Evolutionary conservation across 805 yeast genomes (phyloP), one percentile per base, ranked within the genome.

Genomic region (Suhomyces kilbournensis): DNA sequence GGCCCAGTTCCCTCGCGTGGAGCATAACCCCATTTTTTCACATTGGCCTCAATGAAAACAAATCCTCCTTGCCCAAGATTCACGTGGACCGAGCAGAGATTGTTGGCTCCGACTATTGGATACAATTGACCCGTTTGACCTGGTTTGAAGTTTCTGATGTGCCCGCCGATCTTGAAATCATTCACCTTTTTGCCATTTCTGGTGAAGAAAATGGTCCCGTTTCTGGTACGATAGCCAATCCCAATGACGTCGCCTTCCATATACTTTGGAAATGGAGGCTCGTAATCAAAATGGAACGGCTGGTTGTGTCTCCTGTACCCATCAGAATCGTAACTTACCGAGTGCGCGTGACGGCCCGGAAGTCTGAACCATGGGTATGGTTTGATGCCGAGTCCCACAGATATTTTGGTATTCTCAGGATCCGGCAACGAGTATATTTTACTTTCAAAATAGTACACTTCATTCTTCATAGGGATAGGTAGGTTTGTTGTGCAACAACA

Each of bases 11-110:
- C 99, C 58, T 86, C 88, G 39, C 86, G 77, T 2, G 94, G 93
- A n/a, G 96, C 97, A 61, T 87, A 86, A 5, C 97, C 96, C 97
- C 97, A 91, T 66, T 88, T 90, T 66, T 91, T 91, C 38, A 92
- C 96, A 64, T 91, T 90, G 1, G 90, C 97, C 65, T 92, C 97
- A 47, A 92, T 89, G 64, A 81, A 90, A 2, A 92, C 97, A 70
- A 82, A 91, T 2, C 97, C 97, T 52, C 84, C 77, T 60, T 89
- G 93, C 17, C 99, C 99, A 51, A 94, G 70, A 63, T 90, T 94
- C 9, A 88, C 96, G 67, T 88, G 92, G n/a, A 94, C 74, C 7
- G 85, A 80, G 60, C 97, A 88, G 4, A 86, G 82, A 38, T 90
- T 86, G 51, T 82, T 86, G 4, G 97, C 85, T 1, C 99, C 99